Evolutionary conservation across 768 basidiomycete species (phyloP).

Genomic region (Xanthoconium purpureum): DNA sequence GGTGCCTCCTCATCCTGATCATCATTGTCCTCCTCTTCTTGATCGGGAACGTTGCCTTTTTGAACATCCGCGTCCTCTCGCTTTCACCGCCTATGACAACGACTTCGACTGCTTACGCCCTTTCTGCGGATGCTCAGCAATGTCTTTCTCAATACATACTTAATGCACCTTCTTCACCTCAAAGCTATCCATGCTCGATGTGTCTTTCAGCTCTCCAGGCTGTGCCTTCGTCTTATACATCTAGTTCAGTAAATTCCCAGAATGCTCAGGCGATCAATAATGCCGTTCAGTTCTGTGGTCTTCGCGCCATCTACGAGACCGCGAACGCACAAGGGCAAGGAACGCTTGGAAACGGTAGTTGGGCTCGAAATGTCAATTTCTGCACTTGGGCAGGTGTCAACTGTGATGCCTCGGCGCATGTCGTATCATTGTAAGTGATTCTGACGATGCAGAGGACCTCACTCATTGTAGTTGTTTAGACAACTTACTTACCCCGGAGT

Average conservation of each 20-base stretch:
- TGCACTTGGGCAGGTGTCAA: constrained; percentile 47
- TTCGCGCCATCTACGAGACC: constrained; percentile 42
- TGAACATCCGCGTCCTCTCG: constrained; percentile 36
- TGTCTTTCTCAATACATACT: constrained; percentile 46
- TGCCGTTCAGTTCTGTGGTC: constrained; percentile 47
- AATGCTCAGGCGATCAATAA: constrained; percentile 32
- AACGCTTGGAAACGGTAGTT: constrained; percentile 39
- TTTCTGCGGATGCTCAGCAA: constrained; percentile 41
- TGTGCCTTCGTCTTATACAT: constrained; percentile 35
- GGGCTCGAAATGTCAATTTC: constrained; percentile 44
- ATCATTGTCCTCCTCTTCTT: constrained; percentile 42
- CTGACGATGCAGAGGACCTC: not conserved
- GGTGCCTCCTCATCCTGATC: constrained; percentile 32
- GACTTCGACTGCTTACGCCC: constrained; percentile 23
- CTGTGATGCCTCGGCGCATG: constrained; percentile 40
- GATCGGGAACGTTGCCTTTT: constrained; percentile 38
- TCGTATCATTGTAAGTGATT: constrained; percentile 40
- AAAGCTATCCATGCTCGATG: constrained; percentile 44
- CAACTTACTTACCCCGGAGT: constrained; percentile 45
- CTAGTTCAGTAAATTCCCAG: constrained; percentile 30
- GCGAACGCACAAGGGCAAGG: constrained; percentile 37
- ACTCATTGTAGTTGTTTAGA: constrained; percentile 16
- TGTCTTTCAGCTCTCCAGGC: constrained; percentile 41
- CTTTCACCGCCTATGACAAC: constrained; percentile 17
- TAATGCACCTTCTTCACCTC: constrained; percentile 42